A percentile compares a stretch with the other conserved stretches of the same genome.
Evolutionary conservation across 352 stramenopile species (phyloP).

Genomic region (Aphanomyces astaci): DNA sequence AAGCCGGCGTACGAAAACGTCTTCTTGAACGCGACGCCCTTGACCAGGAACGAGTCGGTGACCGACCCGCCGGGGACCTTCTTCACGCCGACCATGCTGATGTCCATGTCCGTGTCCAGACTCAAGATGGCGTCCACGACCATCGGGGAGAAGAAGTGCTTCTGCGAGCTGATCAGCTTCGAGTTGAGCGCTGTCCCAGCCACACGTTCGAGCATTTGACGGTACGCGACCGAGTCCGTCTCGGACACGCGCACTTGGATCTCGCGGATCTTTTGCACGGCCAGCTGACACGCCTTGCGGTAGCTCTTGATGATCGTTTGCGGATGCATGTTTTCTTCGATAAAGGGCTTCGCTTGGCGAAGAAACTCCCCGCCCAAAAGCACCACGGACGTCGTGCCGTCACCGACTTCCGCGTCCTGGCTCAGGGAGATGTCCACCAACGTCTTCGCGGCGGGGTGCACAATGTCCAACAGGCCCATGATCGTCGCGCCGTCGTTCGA

Average conservation of each 20-base stretch:
- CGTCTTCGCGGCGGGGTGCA: slow-evolving; percentile 97
- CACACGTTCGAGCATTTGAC: slow-evolving; percentile 87
- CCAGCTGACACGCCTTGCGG: slow-evolving; percentile 73
- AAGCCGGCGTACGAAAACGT: slow-evolving; percentile 99
- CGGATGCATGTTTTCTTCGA: slow-evolving; percentile 96
- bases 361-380: slow-evolving; percentile 96
- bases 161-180: slow-evolving; percentile 97
- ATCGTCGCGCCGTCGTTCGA: slow-evolving; percentile 99
- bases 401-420: slow-evolving; percentile 84
- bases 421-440: slow-evolving; percentile 97
- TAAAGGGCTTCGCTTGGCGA: slow-evolving; percentile 94
- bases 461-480: slow-evolving; percentile 97
- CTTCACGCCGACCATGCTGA: slow-evolving; percentile 95
- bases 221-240: slow-evolving; percentile 61
- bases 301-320: slow-evolving; percentile 89
- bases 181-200: slow-evolving; percentile 97
- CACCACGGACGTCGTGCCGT: slow-evolving; percentile 96
- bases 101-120: slow-evolving; percentile 83
- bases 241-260: slow-evolving; percentile 80
- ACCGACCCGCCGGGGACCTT: slow-evolving; percentile 97
- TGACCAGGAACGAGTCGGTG: slow-evolving; percentile 95
- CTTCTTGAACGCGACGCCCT: slow-evolving; percentile 99
- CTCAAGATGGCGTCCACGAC: slow-evolving; percentile 94
- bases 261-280: slow-evolving; percentile 78
- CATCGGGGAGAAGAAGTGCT: slow-evolving; percentile 98